A percentile compares a stretch with the other conserved stretches of the same genome.
Evolutionary conservation across 2,329 filamentous ascomycete species (phyloP).

Genomic region (Exophiala sp.): DNA sequence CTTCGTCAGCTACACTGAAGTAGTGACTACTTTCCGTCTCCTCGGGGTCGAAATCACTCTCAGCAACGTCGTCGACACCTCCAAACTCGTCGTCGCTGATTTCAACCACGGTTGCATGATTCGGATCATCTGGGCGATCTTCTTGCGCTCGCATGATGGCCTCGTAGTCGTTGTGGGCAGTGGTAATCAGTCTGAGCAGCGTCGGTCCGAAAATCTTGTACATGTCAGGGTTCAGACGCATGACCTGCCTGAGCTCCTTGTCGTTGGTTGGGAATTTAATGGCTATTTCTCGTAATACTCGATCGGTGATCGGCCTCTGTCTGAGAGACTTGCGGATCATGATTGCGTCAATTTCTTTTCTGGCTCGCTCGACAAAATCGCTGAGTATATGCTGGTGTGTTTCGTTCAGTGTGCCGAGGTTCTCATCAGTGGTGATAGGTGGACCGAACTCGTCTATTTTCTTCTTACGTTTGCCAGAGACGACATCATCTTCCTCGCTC

Average conservation of each 20-base stretch:
- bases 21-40: constrained; percentile 27
- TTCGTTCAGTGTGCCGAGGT: constrained; percentile 41
- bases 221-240: constrained; percentile 44
- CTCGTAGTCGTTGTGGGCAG: constrained; percentile 40
- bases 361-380: constrained; percentile 46
- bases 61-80: constrained; percentile 30
- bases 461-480: constrained; percentile 37
- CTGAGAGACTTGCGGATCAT: constrained; percentile 43
- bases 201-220: constrained; percentile 42
- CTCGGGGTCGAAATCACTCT: constrained; percentile 26
- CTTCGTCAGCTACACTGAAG: constrained; percentile 24
- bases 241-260: constrained; percentile 38
- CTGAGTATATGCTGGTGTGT: constrained; percentile 45
- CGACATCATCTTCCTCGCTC: constrained; percentile 33
- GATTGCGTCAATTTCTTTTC: constrained; percentile 41
- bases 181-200: constrained; percentile 42
- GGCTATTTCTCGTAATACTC: constrained; percentile 47
- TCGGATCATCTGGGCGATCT: constrained; percentile 47
- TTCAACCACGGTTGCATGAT: constrained; percentile 48
- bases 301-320: constrained; percentile 46
- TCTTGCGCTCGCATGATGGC: constrained; percentile 39
- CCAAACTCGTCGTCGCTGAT: constrained; percentile 40
- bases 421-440: constrained; percentile 45
- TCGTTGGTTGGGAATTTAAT: constrained; percentile 45
- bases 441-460: constrained; percentile 38